Conservation (phyloP, 139 green algal species). For the Dunaliella primolecta region DNA sequence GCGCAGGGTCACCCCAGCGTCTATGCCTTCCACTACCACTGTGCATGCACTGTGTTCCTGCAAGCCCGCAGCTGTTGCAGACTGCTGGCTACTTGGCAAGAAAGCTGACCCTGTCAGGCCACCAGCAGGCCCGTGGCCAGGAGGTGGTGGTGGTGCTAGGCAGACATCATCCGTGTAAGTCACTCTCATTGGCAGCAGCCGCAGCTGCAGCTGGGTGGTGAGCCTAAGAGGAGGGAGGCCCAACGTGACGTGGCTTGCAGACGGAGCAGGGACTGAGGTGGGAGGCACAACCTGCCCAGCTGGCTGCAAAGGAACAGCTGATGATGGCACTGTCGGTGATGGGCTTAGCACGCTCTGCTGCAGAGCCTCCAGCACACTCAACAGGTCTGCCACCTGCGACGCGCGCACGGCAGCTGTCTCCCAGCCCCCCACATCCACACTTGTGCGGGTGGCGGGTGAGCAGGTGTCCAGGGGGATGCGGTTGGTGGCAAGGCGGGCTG, state of each 20-base stretch:
- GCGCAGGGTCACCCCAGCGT: background rate
- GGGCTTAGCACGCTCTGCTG: no score
- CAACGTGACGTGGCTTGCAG: background rate
- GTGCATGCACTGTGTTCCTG: background rate
- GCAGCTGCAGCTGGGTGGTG: constrained; percentile 15
- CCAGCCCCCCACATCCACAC: background rate
- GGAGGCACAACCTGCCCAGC: no score
- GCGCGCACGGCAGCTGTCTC: background rate
- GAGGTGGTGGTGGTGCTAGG: no score
- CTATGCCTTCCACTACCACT: background rate
- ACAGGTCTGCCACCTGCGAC: background rate
- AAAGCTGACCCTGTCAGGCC: no score
- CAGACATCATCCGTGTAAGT: constrained; percentile 16
- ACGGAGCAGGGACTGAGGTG: no score
- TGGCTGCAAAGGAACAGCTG: no score
- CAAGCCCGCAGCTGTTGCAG: no score
- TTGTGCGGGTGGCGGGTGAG: background rate
- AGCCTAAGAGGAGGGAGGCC: constrained; percentile 9
- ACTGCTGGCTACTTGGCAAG: no score
- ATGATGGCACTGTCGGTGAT: no score
- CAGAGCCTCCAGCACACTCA: background rate
- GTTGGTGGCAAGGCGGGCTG: background rate
- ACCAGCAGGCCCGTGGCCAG: no score
- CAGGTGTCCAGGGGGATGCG: background rate
- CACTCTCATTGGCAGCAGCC: constrained; percentile 24